Base-by-base conservation (phyloP, 768 basidiomycete genomes). In the Pulveroboletus sp. region DNA sequence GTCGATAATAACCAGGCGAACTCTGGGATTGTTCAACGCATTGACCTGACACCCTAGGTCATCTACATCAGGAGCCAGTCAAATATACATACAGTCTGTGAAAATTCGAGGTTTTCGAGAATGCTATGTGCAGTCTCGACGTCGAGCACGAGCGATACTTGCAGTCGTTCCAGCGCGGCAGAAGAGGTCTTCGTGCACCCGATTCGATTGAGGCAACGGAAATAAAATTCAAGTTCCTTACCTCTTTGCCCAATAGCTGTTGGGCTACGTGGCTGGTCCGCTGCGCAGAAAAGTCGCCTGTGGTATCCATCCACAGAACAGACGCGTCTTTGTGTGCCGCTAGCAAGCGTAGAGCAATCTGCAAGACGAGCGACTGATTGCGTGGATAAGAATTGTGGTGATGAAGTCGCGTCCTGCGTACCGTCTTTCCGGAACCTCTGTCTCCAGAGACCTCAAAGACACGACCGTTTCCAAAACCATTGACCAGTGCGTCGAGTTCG, bases 381-480 rank as follows among this genome's bases (percentile, higher is more conserved):
- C 17, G 19, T n/a, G 38, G 12, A 45, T 48, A 52, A 51, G 47
- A 33, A 33, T 39, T 16, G 31, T n/a, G 33, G 25, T 3, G 27
- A 47, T 45, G 17, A 35, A 40, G 11, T 40, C 37, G 7, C 19
- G n/a, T 43, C 25, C 11, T 32, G 45, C 80, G 51, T 60, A 88
- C 89, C 49, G 84, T 81, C 74, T 87, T 90, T 29, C 86, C 87
- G 13, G 82, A 78, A 7, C 71, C 74, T 60, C 66, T 74, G 17
- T 81, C 77, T 10, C 88, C 89, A 24, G 86, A 82, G 32, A 90
- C 71, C 58, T 90, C 87, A 42, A 87, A 69, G 13, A 90, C 72
- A 20, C 74, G 73, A 39, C 74, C 68, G 17, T 70, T 68, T n/a
- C 71, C 71, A 43, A 85, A 72, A 1, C 77, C 78, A 21, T 62